Base-by-base conservation (phyloP, 331 rosid species). In the Prunus yedoensis region DNA sequence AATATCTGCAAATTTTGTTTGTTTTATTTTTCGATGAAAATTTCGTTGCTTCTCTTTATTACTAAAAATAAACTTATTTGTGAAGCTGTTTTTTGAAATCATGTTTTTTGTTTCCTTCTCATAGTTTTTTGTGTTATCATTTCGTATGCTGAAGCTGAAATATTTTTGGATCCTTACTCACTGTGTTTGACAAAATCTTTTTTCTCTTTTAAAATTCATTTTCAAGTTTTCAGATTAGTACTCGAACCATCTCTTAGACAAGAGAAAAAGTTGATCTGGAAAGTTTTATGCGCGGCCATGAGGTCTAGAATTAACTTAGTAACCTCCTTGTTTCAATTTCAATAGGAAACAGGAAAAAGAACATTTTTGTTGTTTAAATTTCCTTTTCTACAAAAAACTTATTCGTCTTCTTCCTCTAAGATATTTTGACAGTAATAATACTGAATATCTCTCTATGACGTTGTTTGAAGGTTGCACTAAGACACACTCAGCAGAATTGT, bases 391-490 rank as follows among this genome's bases (percentile, higher is more conserved):
- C 41, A 10, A 54, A 54, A 54, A 71, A 18, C 38, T 54, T n/a
- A 27, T 35, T 57, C 63, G 28, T 25, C n/a, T 59, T 72, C 17
- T 20, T 66, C 30, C 2, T 18, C 27, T 16, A 72, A 58, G 30
- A 15, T 58, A 2, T 73, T 25, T 73, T n/a, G 2, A 20, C 10
- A 73, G 60, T 56, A 60, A 14, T 30, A 41, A 15, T 51, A 43
- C 85, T 81, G 53, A 77, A 20, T 57, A 45, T 67, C 25, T 66
- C 5, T 67, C 25, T 57, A 4, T 60, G 67, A 38, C 70, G n/a
- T 77, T 17, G 43, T 60, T 81, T 81, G 78, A 72, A 81, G 81
- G 82, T 66, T 72, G 58, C 25, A 46, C 62, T 27, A 23, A 68
- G 60, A 27, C 3, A 51, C 27, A 25, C 62, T 61, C 73, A 3